phyloP scores from a whole-genome alignment of 176 grass and related monocot species.

The Phyllostachys edulis region DNA sequence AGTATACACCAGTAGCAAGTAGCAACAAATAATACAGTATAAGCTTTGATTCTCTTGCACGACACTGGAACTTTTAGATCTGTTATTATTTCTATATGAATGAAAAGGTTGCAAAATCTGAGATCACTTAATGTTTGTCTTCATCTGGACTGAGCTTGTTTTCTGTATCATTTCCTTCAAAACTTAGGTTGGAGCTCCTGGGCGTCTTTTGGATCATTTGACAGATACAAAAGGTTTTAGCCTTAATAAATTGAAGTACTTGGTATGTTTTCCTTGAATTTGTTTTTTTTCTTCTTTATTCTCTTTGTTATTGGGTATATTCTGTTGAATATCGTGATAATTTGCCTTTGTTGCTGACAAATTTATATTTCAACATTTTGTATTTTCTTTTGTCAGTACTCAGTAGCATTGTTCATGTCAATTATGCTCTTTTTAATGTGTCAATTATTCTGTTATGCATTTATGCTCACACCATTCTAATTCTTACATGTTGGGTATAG shows the following conservation, averaged over 20 bases:
- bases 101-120: not conserved
- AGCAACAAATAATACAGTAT: not conserved
- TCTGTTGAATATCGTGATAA: not conserved
- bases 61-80: not conserved
- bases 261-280: slow-evolving; percentile 50
- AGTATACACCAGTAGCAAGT: slow-evolving; percentile 16
- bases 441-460: not conserved
- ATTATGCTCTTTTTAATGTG: not conserved
- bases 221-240: slow-evolving; percentile 90
- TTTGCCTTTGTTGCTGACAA: not conserved
- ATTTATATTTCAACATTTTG: not conserved
- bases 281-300: not conserved
- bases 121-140: slow-evolving; percentile 7
- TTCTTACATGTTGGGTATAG: not conserved
- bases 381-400: not conserved
- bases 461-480: not conserved
- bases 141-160: not conserved
- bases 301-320: not conserved
- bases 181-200: slow-evolving; percentile 82
- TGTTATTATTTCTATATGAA: not conserved
- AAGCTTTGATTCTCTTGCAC: not conserved
- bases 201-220: slow-evolving; percentile 80
- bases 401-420: not conserved
- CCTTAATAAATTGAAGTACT: slow-evolving; percentile 74
- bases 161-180: slow-evolving; percentile 23